Evolutionary conservation across 495 filamentous ascomycete species (phyloP).

Genomic region (Trichoderma orchidacearum): DNA sequence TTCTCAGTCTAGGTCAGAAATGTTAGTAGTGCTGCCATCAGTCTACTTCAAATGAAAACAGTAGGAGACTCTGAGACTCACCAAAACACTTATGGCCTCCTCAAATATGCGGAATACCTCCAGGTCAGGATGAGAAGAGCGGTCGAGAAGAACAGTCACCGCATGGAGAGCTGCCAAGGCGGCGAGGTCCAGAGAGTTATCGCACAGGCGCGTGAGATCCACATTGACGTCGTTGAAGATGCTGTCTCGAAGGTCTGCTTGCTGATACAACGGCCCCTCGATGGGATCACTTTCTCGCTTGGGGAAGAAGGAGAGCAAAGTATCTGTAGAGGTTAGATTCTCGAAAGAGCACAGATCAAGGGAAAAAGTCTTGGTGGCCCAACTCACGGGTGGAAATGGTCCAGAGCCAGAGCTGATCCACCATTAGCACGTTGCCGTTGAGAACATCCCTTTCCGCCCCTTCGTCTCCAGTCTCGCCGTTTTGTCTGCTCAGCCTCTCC

Average conservation of each 20-base stretch:
- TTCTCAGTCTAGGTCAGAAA: conserved; percentile 38
- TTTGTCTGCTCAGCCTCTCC: conserved; percentile 3
- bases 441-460: conserved; percentile 27
- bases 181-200: conserved; percentile 48
- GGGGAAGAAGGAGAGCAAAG: conserved; percentile 46
- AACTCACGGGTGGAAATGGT: conserved; percentile 41
- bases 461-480: conserved; percentile 5
- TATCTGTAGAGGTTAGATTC: conserved; percentile 14
- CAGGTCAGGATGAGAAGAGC: conserved; percentile 42
- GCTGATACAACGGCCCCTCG: conserved; percentile 45
- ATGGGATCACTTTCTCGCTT: conserved; percentile 28
- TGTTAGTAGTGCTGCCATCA: conserved; percentile 1
- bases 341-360: not conserved
- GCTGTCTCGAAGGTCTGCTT: conserved; percentile 48
- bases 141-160: conserved; percentile 46
- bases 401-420: conserved; percentile 60
- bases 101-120: conserved; percentile 56
- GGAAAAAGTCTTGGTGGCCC: not conserved
- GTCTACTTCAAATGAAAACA: not conserved
- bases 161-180: conserved; percentile 49
- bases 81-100: conserved; percentile 51
- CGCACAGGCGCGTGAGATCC: conserved; percentile 49
- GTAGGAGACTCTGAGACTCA: conserved; percentile 11
- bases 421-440: conserved; percentile 52
- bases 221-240: conserved; percentile 58